A percentile compares a stretch with the other conserved stretches of the same genome.
These are phyloP conservation scores for Sclerotinia trifoliorum DNA, from an alignment of 2,329 filamentous ascomycete genomes.

Conservation along the genomic window DNA sequence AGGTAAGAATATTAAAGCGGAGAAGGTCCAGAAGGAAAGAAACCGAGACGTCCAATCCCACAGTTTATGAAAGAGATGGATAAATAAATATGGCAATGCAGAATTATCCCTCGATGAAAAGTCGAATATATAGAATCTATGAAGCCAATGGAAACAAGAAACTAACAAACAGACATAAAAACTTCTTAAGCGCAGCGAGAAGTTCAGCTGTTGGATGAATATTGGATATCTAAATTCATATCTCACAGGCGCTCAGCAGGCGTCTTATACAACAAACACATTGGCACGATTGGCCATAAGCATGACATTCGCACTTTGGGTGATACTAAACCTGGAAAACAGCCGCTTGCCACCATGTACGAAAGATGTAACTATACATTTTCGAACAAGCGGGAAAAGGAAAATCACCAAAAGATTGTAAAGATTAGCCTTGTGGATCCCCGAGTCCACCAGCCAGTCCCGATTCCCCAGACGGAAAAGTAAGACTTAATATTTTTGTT, in stretches of 20 bases:
- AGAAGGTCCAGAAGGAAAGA: constrained; percentile 10
- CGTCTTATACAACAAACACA: constrained; percentile 20
- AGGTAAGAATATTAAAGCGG: constrained; percentile 7
- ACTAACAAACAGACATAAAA: constrained; percentile 13
- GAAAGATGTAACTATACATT: background rate
- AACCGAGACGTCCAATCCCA: background rate
- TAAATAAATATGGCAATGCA: background rate
- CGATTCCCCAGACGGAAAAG: constrained; percentile 1
- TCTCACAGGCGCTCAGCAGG: constrained; percentile 11
- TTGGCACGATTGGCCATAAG: constrained; percentile 12
- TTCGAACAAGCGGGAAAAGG: background rate
- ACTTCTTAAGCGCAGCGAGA: constrained; percentile 18
- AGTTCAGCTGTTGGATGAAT: constrained; percentile 12
- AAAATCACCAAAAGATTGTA: background rate
- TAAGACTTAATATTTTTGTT: constrained; percentile 6
- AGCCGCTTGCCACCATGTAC: constrained; percentile 20
- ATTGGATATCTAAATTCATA: constrained; percentile 15
- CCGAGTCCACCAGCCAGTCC: background rate
- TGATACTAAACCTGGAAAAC: constrained; percentile 24
- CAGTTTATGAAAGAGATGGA: constrained; percentile 11
- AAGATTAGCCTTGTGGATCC: background rate
- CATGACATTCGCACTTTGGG: background rate
- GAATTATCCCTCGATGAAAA: background rate
- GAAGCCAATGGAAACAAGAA: constrained; percentile 7
- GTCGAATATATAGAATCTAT: constrained; percentile 18